Conservation (phyloP, 1,139 yeast genomes). For the Pichia sp. region DNA sequence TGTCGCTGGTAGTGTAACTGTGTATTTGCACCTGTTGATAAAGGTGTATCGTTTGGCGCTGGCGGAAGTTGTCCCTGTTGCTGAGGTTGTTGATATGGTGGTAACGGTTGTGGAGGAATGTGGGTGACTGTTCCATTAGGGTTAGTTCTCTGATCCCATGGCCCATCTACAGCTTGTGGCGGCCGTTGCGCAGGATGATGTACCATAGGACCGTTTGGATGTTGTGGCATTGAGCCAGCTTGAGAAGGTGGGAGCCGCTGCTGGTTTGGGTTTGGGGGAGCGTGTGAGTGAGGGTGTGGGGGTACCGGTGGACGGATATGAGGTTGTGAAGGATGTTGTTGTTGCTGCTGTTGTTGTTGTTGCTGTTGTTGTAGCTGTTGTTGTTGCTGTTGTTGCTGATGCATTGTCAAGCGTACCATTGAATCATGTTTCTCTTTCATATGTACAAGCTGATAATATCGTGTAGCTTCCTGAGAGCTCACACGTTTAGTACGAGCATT, state of each 20-base stretch:
- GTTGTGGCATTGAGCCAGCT: too few relatives aligned
- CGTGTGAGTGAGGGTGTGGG: background rate
- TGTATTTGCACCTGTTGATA: too few relatives aligned
- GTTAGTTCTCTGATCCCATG: too few relatives aligned
- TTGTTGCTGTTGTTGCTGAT: constrained; percentile 10
- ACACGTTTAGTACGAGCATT: constrained; percentile 68
- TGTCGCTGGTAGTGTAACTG: too few relatives aligned
- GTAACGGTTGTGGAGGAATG: background rate
- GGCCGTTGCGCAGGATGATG: background rate
- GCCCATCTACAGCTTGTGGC: background rate
- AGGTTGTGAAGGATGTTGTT: constrained; percentile 1
- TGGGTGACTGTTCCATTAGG: too few relatives aligned
- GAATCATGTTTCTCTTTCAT: constrained; percentile 57
- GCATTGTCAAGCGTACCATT: constrained; percentile 1
- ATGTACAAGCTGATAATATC: constrained; percentile 63
- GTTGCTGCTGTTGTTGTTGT: constrained; percentile 13
- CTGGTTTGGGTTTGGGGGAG: too few relatives aligned
- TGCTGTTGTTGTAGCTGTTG: constrained; percentile 5
- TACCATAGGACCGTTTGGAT: too few relatives aligned
- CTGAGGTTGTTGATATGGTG: background rate
- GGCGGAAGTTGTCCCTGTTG: background rate
- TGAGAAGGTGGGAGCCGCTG: too few relatives aligned
- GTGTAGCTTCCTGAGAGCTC: constrained; percentile 56
- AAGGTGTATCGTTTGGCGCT: background rate
- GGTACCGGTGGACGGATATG: background rate